phyloP scores from a whole-genome alignment of 345 rosid species.

The Citrus sp. region DNA sequence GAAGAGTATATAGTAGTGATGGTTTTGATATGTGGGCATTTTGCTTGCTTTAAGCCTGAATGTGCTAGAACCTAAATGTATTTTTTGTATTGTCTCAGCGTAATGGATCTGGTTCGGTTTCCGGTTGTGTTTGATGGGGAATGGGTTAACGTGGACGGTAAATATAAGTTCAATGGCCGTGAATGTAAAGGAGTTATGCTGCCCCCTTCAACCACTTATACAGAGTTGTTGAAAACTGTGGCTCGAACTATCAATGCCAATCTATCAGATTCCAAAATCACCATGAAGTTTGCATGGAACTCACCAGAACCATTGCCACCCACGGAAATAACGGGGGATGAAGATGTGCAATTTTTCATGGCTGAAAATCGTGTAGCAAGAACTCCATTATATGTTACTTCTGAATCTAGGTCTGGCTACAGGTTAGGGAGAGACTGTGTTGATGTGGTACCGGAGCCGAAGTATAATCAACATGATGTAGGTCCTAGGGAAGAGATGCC shows the following conservation, averaged over 20 bases:
- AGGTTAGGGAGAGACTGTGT: not conserved
- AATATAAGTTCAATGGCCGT: not conserved
- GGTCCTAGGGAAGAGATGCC: not conserved
- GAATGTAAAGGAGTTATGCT: slow-evolving; percentile 6
- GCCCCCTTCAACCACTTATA: not conserved
- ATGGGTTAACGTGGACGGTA: not conserved
- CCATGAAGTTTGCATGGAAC: slow-evolving; percentile 4
- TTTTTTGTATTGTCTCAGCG: not conserved
- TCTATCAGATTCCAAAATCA: not conserved
- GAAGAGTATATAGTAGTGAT: not conserved
- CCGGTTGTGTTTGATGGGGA: slow-evolving; percentile 4
- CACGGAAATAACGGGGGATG: not conserved
- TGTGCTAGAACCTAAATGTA: not conserved
- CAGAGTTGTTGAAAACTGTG: not conserved
- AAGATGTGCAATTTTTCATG: slow-evolving; percentile 5
- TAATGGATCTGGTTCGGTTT: slow-evolving; percentile 4
- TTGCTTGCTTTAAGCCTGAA: not conserved
- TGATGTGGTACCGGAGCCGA: not conserved
- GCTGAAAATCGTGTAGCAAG: slow-evolving; percentile 2
- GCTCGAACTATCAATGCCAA: not conserved
- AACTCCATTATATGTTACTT: not conserved
- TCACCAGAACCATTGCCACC: slow-evolving; percentile 2
- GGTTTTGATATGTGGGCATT: not conserved
- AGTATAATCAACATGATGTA: not conserved
- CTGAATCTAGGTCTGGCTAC: not conserved